Conservation (phyloP, 2,329 filamentous ascomycete genomes). For the Paecilomyces variotii region DNA sequence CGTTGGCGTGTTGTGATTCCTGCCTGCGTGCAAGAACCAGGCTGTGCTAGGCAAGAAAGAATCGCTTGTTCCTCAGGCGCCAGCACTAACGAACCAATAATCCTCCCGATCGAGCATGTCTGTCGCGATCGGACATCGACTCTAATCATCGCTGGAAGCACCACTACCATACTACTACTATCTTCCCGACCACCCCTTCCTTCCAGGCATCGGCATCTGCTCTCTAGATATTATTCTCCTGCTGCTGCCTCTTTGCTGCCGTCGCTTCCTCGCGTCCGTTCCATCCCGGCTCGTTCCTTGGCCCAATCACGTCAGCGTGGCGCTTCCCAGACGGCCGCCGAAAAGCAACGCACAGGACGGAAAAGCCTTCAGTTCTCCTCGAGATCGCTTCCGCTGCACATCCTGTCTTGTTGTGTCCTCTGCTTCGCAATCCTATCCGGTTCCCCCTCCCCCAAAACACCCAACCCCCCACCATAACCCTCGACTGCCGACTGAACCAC, state of each 20-base stretch:
- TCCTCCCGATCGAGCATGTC: not conserved
- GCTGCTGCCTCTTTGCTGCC: not conserved
- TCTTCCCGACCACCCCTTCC: not conserved
- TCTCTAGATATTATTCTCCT: not conserved
- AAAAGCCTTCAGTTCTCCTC: not conserved
- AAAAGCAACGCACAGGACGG: constrained; percentile 1
- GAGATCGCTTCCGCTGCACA: not conserved
- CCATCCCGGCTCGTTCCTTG: not conserved
- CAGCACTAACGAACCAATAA: not conserved
- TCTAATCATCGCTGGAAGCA: no score
- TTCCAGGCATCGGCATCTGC: not conserved
- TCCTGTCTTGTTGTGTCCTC: not conserved
- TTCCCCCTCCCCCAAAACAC: not conserved
- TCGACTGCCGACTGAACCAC: not conserved
- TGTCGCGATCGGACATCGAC: not conserved
- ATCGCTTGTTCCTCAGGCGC: not conserved
- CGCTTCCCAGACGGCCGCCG: not conserved
- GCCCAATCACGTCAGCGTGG: constrained; percentile 1
- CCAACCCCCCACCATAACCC: not conserved
- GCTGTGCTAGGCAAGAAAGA: not conserved
- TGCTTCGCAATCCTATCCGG: not conserved
- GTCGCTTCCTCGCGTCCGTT: not conserved
- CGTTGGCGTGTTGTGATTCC: not conserved
- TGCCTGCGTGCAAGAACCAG: not conserved
- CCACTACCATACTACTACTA: not conserved